These are phyloP conservation scores for Exophiala bonariae DNA, from an alignment of 2,329 filamentous ascomycete genomes.

Conservation along the genomic window DNA sequence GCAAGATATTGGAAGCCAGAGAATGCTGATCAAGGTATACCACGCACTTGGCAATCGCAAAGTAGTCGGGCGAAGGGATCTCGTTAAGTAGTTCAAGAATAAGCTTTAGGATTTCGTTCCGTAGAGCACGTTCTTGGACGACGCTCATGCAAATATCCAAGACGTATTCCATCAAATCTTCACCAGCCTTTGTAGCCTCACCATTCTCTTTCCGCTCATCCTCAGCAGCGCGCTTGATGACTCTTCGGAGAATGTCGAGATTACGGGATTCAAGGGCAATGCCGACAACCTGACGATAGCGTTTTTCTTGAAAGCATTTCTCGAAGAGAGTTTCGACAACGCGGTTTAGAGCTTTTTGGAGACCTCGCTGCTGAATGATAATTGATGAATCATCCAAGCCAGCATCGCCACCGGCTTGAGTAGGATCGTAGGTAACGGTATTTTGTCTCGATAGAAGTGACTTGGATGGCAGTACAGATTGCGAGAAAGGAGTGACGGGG, in stretches of 20 bases:
- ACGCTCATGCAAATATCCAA: slow-evolving; percentile 96
- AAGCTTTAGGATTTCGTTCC: slow-evolving; percentile 80
- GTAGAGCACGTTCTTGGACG: slow-evolving; percentile 86
- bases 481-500: slow-evolving; percentile 91
- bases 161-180: slow-evolving; percentile 96
- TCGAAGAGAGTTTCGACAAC: slow-evolving; percentile 91
- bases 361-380: slow-evolving; percentile 69
- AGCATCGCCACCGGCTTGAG: slow-evolving; percentile 57
- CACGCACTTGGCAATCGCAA: slow-evolving; percentile 95
- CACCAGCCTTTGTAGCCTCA: slow-evolving; percentile 63
- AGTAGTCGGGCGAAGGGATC: slow-evolving; percentile 91
- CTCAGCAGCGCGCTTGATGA: slow-evolving; percentile 85
- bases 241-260: slow-evolving; percentile 78
- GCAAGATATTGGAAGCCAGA: slow-evolving; percentile 83
- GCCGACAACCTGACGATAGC: slow-evolving; percentile 93
- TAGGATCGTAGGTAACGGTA: slow-evolving; percentile 60
- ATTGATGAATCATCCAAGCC: slow-evolving; percentile 57
- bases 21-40: slow-evolving; percentile 92
- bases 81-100: slow-evolving; percentile 95
- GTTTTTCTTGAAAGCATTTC: slow-evolving; percentile 78
- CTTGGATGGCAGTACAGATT: slow-evolving; percentile 89
- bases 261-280: slow-evolving; percentile 96
- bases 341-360: slow-evolving; percentile 75
- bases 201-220: slow-evolving; percentile 71
- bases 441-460: slow-evolving; percentile 84